Evolutionary conservation across 495 filamentous ascomycete species (phyloP).

Genomic region (Annulohypoxylon maeteangense): DNA sequence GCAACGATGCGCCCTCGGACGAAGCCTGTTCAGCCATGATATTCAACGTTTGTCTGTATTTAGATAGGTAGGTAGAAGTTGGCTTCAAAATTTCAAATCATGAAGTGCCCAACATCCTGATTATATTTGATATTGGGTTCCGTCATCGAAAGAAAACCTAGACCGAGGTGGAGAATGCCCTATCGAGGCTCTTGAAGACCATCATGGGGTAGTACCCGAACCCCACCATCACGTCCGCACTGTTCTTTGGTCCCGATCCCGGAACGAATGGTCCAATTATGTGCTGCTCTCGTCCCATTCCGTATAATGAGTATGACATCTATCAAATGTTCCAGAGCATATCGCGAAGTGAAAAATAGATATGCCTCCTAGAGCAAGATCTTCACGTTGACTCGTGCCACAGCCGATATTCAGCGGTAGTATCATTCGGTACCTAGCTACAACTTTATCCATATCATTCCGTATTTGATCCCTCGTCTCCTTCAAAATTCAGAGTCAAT

Average conservation of each 20-base stretch:
- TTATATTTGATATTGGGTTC: background rate
- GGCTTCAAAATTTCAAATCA: background rate
- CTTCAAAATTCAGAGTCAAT: background rate
- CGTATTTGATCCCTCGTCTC: background rate
- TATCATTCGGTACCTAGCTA: background rate
- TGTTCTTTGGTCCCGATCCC: constrained; percentile 15
- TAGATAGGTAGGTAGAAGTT: background rate
- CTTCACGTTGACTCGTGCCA: background rate
- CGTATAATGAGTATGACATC: constrained; percentile 12
- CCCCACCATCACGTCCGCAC: constrained; percentile 29
- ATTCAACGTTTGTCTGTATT: background rate
- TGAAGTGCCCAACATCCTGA: background rate
- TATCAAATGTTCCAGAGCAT: background rate
- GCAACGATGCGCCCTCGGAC: constrained; percentile 5
- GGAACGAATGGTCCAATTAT: constrained; percentile 18
- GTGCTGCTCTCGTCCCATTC: constrained; percentile 27
- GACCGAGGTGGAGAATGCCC: constrained; percentile 9
- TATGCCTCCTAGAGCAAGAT: background rate
- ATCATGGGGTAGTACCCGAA: constrained; percentile 1
- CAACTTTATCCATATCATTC: background rate
- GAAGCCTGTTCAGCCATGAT: constrained; percentile 26
- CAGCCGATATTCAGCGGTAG: background rate
- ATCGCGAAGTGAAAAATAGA: background rate
- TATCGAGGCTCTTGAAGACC: constrained; percentile 7
- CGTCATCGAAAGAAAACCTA: constrained; percentile 9